phyloP scores from a whole-genome alignment of 78 protist genomes.

The Dictyostelium brefeldianum region DNA sequence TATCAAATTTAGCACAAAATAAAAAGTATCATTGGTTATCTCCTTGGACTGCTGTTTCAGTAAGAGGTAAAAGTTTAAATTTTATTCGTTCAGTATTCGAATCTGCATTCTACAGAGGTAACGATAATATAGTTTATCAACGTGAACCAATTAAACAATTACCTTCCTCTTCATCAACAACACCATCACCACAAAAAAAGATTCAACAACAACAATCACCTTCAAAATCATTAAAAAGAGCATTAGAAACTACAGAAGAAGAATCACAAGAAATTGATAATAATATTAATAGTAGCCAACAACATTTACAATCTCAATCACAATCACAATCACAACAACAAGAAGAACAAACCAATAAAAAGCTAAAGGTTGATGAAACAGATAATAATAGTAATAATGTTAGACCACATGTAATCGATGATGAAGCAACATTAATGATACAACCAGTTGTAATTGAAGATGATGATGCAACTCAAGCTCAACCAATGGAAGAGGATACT shows the following conservation, averaged over 20 bases:
- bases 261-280: background rate
- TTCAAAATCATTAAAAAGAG: background rate
- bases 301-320: background rate
- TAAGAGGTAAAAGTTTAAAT: constrained; percentile 62
- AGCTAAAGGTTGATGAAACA: background rate
- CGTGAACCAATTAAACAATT: background rate
- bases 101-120: background rate
- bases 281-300: background rate
- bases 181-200: constrained; percentile 8
- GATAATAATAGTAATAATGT: background rate
- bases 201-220: background rate
- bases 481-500: background rate
- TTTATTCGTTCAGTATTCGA: constrained; percentile 50
- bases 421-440: background rate
- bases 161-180: background rate
- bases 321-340: background rate
- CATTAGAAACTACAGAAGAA: background rate
- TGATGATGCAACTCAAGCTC: background rate
- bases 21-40: constrained; percentile 68
- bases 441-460: background rate
- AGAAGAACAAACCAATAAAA: background rate
- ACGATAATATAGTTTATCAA: background rate
- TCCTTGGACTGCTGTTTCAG: constrained; percentile 50
- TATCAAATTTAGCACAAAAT: constrained; percentile 40
- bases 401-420: background rate